Evolutionary conservation across 1,284 basidiomycete species (phyloP).

Genomic region (Schizopora paradoxa): DNA sequence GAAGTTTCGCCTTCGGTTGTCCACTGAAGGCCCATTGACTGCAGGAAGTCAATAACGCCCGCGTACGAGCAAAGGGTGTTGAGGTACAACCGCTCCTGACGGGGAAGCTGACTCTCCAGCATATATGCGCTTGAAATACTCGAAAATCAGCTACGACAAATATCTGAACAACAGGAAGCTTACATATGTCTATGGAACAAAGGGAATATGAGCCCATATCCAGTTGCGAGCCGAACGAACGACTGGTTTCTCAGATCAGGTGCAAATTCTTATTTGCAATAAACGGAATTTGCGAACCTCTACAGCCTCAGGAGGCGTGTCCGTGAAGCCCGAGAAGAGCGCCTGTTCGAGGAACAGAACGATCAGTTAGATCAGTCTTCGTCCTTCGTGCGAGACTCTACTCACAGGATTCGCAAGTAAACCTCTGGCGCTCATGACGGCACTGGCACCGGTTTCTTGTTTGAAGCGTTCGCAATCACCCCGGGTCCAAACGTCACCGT

Average conservation of each 20-base stretch:
- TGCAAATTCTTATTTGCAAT: neutral
- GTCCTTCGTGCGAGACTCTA: neutral
- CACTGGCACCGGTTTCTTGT: conserved; percentile 39
- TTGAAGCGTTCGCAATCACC: conserved; percentile 39
- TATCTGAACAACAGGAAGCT: neutral
- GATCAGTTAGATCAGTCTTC: neutral
- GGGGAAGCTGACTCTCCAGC: conserved; percentile 41
- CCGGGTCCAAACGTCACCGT: conserved; percentile 49
- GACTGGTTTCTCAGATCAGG: conserved; percentile 19
- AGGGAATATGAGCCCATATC: conserved; percentile 42
- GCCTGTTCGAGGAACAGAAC: conserved; percentile 31
- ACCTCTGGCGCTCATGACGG: conserved; percentile 55
- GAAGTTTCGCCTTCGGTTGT: too few relatives aligned
- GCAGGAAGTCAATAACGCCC: conserved; percentile 43
- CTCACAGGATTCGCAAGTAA: conserved; percentile 50
- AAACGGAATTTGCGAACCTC: conserved; percentile 24
- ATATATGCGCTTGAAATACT: conserved; percentile 41
- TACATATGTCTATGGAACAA: conserved; percentile 34
- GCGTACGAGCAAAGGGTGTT: conserved; percentile 41
- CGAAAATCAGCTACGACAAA: neutral
- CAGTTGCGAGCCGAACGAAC: conserved; percentile 39
- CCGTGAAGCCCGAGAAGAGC: conserved; percentile 44
- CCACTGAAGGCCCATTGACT: too few relatives aligned
- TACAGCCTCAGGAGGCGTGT: conserved; percentile 42
- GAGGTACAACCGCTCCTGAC: conserved; percentile 43